These are phyloP conservation scores for Clarireedia monteithiana DNA, from an alignment of 2,329 filamentous ascomycete species.

Conservation along the genomic window DNA sequence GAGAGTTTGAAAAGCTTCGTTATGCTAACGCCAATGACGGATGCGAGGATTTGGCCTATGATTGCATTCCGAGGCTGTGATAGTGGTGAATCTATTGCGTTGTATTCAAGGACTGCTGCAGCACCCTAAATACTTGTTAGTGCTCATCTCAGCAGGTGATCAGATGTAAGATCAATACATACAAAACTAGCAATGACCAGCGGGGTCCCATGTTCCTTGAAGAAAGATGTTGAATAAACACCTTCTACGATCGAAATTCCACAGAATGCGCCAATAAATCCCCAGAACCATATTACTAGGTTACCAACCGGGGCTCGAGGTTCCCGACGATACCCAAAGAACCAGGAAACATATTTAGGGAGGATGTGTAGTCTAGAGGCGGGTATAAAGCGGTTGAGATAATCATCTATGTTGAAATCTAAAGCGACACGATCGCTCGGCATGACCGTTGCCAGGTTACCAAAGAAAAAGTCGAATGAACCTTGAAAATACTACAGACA, in stretches of 20 bases:
- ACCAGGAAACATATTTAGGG: slow-evolving; percentile 58
- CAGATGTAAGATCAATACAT: slow-evolving; percentile 25
- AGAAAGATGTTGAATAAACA: slow-evolving; percentile 44
- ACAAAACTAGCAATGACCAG: slow-evolving; percentile 65
- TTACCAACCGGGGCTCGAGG: slow-evolving; percentile 41
- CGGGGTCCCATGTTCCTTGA: slow-evolving; percentile 45
- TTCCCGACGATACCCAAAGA: slow-evolving; percentile 54
- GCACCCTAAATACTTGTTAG: slow-evolving; percentile 42
- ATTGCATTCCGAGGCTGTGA: slow-evolving; percentile 65
- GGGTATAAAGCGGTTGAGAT: slow-evolving; percentile 64
- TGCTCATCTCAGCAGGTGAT: background rate
- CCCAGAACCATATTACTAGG: slow-evolving; percentile 51
- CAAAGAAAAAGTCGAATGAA: background rate
- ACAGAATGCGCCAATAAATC: slow-evolving; percentile 56
- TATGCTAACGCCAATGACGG: slow-evolving; percentile 52
- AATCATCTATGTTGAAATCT: slow-evolving; percentile 66
- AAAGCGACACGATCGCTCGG: background rate
- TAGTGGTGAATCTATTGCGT: slow-evolving; percentile 62
- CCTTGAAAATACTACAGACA: background rate
- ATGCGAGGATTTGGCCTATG: slow-evolving; percentile 57
- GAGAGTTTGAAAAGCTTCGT: slow-evolving; percentile 53
- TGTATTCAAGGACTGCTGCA: slow-evolving; percentile 68
- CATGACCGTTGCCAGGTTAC: background rate
- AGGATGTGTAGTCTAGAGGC: slow-evolving; percentile 55
- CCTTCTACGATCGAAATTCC: slow-evolving; percentile 52